Evolutionary conservation across 345 rosid genomes (phyloP).

Genomic region (Balakata baccata): DNA sequence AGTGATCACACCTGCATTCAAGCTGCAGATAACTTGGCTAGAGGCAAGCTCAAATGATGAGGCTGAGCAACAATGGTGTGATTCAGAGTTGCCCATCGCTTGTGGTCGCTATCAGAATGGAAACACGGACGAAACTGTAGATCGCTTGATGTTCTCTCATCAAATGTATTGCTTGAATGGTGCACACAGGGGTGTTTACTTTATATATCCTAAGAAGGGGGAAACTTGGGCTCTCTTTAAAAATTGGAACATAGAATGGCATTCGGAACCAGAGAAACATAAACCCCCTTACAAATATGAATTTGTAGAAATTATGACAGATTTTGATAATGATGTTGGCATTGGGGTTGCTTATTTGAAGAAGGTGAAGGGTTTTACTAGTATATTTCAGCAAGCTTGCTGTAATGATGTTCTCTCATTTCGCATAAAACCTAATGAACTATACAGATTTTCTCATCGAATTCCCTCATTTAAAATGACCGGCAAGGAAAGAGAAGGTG

Average conservation of each 20-base stretch:
- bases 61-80: slow-evolving; percentile 38
- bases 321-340: slow-evolving; percentile 46
- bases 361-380: slow-evolving; percentile 77
- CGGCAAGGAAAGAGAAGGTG: slow-evolving; percentile 68
- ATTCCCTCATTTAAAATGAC: slow-evolving; percentile 66
- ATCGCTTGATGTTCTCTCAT: slow-evolving; percentile 67
- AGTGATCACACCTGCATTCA: slow-evolving; percentile 55
- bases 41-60: slow-evolving; percentile 45
- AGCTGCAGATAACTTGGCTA: slow-evolving; percentile 69
- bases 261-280: slow-evolving; percentile 43
- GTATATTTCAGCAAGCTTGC: slow-evolving; percentile 46
- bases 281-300: slow-evolving; percentile 48
- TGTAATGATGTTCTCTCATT: slow-evolving; percentile 30
- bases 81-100: slow-evolving; percentile 51
- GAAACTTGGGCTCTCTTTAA: slow-evolving; percentile 87
- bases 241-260: slow-evolving; percentile 66
- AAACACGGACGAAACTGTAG: slow-evolving; percentile 30
- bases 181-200: slow-evolving; percentile 19
- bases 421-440: slow-evolving; percentile 42
- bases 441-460: slow-evolving; percentile 71
- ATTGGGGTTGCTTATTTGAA: slow-evolving; percentile 61
- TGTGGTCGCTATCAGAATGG: slow-evolving; percentile 60
- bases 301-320: slow-evolving; percentile 62
- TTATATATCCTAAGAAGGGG: slow-evolving; percentile 67
- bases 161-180: slow-evolving; percentile 24